Percentiles rank a stretch among this genome's conserved stretches.
phyloP scores from a whole-genome alignment of 2,329 filamentous ascomycete genomes.

The Ramichloridium luteum region DNA sequence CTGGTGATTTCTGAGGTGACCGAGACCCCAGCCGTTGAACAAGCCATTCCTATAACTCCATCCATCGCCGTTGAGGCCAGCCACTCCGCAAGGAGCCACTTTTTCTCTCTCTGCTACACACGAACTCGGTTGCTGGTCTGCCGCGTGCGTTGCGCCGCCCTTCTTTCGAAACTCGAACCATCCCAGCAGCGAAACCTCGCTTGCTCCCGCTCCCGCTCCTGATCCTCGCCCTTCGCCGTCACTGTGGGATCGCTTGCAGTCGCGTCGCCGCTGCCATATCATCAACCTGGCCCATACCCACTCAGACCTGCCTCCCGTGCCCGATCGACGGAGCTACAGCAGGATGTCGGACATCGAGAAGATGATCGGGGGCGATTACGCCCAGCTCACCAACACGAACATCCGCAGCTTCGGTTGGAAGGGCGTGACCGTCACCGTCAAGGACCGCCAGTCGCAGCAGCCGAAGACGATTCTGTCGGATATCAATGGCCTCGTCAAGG shows the following conservation, averaged over 20 bases:
- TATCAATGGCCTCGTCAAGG: constrained; percentile 51
- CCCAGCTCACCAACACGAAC: constrained; percentile 49
- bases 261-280: constrained; percentile 1
- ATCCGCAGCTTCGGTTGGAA: constrained; percentile 56
- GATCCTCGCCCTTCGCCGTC: background rate
- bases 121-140: too few species aligned
- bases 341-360: constrained; percentile 37
- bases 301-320: constrained; percentile 14
- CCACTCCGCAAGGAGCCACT: too few species aligned
- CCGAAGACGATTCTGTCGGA: constrained; percentile 51
- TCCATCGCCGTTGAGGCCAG: too few species aligned
- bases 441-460: constrained; percentile 54
- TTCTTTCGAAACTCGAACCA: too few species aligned
- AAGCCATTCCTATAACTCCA: too few species aligned
- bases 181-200: too few species aligned
- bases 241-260: background rate
- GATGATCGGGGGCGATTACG: constrained; percentile 31
- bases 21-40: too few species aligned
- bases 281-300: constrained; percentile 14
- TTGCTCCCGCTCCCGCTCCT: too few species aligned
- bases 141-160: too few species aligned
- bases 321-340: constrained; percentile 23
- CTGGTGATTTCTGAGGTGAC: too few species aligned
- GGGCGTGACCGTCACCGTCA: constrained; percentile 56
- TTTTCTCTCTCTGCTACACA: too few species aligned